Conservation (phyloP, 768 basidiomycete species). For the Boletus edulis region DNA sequence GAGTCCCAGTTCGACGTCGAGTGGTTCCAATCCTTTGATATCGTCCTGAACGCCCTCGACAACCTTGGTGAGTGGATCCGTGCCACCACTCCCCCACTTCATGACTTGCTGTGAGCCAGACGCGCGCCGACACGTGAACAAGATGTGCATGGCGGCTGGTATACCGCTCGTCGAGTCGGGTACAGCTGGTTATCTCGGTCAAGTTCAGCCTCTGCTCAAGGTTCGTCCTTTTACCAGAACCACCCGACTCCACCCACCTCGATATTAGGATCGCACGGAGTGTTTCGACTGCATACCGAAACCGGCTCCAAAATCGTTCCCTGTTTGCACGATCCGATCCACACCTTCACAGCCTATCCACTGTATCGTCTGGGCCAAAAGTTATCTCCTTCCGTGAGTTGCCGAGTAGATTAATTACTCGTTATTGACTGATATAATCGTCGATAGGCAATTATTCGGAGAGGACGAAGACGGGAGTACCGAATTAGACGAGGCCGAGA, state of each 20-base stretch:
- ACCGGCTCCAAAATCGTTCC: constrained; percentile 89
- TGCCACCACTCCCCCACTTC: neutral
- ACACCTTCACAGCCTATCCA: constrained; percentile 98
- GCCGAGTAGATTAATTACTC: neutral
- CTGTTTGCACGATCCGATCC: constrained; percentile 96
- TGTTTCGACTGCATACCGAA: constrained; percentile 98
- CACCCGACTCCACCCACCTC: neutral
- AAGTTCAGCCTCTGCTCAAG: constrained; percentile 92
- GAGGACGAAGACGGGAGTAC: constrained; percentile 80
- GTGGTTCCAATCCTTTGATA: constrained; percentile 89
- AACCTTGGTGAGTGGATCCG: constrained; percentile 72
- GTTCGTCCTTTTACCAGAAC: constrained; percentile 36
- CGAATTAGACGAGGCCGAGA: constrained; percentile 69
- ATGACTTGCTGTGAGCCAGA: constrained; percentile 44
- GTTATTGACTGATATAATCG: neutral
- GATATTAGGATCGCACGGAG: constrained; percentile 73
- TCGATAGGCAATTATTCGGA: constrained; percentile 83
- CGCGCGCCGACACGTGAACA: constrained; percentile 93
- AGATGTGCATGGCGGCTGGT: constrained; percentile 92
- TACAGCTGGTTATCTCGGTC: constrained; percentile 95
- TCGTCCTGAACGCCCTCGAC: constrained; percentile 94
- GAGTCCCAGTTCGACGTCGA: constrained; percentile 83
- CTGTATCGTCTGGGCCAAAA: constrained; percentile 99
- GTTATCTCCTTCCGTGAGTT: constrained; percentile 86
- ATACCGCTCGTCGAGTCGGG: constrained; percentile 95